Evolutionary conservation across 2,329 filamentous ascomycete genomes (phyloP), one percentile per base, ranked within the genome.

Genomic region (Microcyclospora pomicola): DNA sequence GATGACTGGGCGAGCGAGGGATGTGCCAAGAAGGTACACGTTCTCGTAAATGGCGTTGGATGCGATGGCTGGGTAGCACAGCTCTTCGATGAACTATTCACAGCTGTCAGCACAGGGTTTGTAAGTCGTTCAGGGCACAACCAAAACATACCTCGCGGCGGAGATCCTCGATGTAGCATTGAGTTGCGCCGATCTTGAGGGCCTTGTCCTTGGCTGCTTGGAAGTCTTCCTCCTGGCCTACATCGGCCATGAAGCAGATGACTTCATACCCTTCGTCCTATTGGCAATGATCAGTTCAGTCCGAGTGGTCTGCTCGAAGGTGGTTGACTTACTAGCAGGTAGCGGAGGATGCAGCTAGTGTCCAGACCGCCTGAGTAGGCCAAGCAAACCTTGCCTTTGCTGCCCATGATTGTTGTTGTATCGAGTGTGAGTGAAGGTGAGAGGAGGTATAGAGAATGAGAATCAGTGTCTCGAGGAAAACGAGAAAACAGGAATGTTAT

Each of bases 11-110:
- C 78, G 73, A 45, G 79, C 79, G 42, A 83, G 68, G 32, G 67
- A 59, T 40, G 54, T 56, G 39, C 71, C 66, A 45, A 76, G 66
- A 34, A 75, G 66, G 63, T 76, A 76, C 46, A 69, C 65, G 55
- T 77, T 77, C 66, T 85, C 63, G 55, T 66, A 65, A 37, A 59
- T 56, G 45, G 69, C 69, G 50, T 72, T 73, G 63, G 76, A 83
- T 62, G 84, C 80, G 46, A 91, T 73, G 44, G 83, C 82, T 37
- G 73, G 78, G 72, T 79, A 87, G 68, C 79, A 80, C 33, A 91
- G 70, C 66, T 88, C 73, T 51, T 86, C 80, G 49, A 91, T 74
- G 54, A 91, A 87, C 62, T 52, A 32, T 2, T 13, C 15, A 15
- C 13, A 16, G 34, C 45, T 40, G 30, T 31, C 24, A 27, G 6